Conservation (phyloP, 1,284 basidiomycete species). For the Melampsora americana region DNA sequence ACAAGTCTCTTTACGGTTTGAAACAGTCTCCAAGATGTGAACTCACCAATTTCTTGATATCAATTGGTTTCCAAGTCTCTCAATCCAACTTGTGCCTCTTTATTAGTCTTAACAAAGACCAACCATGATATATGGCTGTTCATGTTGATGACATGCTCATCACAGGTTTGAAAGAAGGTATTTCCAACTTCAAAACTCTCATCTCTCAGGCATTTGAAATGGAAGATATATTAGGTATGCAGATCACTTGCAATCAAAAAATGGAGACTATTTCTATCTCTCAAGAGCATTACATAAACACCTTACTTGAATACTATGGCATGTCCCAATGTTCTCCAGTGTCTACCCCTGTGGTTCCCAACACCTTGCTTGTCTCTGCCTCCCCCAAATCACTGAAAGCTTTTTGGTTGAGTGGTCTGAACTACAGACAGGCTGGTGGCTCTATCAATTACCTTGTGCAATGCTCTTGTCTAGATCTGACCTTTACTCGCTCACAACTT, state of each 20-base stretch:
- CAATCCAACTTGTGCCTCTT: constrained; percentile 2
- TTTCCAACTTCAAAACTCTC: constrained; percentile 2
- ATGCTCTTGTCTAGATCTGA: background rate
- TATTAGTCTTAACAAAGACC: background rate
- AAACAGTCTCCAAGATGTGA: constrained; percentile 1
- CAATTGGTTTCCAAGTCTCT: background rate
- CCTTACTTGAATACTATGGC: background rate
- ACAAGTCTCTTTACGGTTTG: constrained; percentile 13
- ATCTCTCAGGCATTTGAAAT: background rate
- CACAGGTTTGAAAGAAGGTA: background rate
- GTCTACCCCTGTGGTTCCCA: background rate
- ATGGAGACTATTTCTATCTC: background rate
- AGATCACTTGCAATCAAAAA: background rate
- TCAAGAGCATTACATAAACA: constrained; percentile 12
- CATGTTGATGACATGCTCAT: constrained; percentile 8
- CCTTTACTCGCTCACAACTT: background rate
- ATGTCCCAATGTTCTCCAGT: background rate
- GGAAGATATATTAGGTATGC: constrained; percentile 13
- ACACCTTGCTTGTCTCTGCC: background rate
- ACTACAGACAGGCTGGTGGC: constrained; percentile 1
- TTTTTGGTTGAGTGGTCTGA: background rate
- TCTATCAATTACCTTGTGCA: background rate
- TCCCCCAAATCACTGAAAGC: background rate
- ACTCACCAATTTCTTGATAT: background rate
- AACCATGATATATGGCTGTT: background rate